Evolutionary conservation across 2,329 filamentous ascomycete species (phyloP).

Genomic region (Talaromyces sp.): DNA sequence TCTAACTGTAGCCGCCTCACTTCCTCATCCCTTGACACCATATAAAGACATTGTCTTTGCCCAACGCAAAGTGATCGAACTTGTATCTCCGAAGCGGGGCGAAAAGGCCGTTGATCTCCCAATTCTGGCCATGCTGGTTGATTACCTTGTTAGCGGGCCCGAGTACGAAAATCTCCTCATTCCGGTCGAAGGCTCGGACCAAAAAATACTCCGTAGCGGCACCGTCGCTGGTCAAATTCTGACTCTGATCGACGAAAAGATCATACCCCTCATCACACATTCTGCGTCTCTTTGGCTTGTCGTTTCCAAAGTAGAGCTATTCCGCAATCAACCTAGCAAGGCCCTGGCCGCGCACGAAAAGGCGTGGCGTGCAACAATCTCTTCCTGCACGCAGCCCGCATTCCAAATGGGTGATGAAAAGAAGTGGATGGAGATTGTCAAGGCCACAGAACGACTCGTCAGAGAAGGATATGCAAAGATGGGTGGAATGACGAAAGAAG

Average conservation of each 20-base stretch:
- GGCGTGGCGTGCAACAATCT: constrained; percentile 70
- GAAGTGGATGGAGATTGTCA: constrained; percentile 67
- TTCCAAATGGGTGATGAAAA: constrained; percentile 52
- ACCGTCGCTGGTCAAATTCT: constrained; percentile 49
- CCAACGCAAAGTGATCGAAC: constrained; percentile 66
- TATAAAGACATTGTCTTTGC: constrained; percentile 71
- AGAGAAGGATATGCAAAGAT: constrained; percentile 73
- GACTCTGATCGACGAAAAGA: constrained; percentile 65
- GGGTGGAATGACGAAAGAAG: constrained; percentile 50
- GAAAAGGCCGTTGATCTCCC: constrained; percentile 74
- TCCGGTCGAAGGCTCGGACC: constrained; percentile 20
- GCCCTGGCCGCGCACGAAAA: constrained; percentile 84
- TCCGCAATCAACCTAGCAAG: constrained; percentile 63
- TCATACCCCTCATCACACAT: constrained; percentile 79
- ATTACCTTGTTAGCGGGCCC: constrained; percentile 57
- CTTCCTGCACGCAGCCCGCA: constrained; percentile 37
- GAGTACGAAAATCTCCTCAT: constrained; percentile 33
- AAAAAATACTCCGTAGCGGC: constrained; percentile 48
- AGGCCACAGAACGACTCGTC: constrained; percentile 74
- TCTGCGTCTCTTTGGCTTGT: constrained; percentile 73
- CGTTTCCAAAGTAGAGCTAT: constrained; percentile 65
- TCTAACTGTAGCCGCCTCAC: constrained; percentile 74
- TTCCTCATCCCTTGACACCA: constrained; percentile 61
- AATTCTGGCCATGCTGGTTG: constrained; percentile 66
- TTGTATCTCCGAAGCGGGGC: constrained; percentile 60